Evolutionary conservation across 2,329 filamentous ascomycete genomes (phyloP).

Genomic region (Neofusicoccum ribis): DNA sequence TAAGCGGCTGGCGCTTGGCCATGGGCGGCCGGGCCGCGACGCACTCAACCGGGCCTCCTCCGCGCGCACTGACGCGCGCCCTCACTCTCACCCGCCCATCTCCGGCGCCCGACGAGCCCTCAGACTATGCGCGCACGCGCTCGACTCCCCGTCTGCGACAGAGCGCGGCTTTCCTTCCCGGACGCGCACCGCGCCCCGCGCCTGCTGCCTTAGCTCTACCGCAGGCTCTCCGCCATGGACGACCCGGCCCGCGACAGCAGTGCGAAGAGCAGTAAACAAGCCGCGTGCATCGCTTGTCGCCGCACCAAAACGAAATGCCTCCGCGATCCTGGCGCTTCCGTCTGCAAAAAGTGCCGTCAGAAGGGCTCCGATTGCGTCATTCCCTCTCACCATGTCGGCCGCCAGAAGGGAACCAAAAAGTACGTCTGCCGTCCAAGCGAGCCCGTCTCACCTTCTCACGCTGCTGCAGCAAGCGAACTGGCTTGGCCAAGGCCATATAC

Average conservation of each 20-base stretch:
- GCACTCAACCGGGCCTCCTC: too few relatives aligned
- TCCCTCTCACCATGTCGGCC: constrained; percentile 67
- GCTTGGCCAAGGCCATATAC: constrained; percentile 71
- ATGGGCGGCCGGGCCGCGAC: not conserved
- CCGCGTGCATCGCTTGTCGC: constrained; percentile 65
- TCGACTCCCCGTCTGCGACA: not conserved
- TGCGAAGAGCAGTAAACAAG: constrained; percentile 35
- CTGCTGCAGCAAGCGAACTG: constrained; percentile 65
- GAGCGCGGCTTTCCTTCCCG: not conserved
- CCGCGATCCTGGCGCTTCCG: constrained; percentile 51
- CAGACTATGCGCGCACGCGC: not conserved
- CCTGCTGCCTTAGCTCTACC: not conserved
- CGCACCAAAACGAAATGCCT: constrained; percentile 69
- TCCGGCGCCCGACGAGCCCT: too few relatives aligned
- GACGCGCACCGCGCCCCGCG: not conserved
- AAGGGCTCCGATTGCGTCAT: constrained; percentile 63
- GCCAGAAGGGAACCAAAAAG: constrained; percentile 78
- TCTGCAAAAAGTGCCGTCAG: constrained; percentile 64
- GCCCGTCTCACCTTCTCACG: constrained; percentile 20
- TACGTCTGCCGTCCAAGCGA: constrained; percentile 36
- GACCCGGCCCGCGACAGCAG: not conserved
- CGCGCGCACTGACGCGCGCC: too few relatives aligned
- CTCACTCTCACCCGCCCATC: too few relatives aligned
- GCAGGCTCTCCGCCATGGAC: not conserved
- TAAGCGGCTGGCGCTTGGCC: not conserved